Evolutionary conservation across 192 early-diverging fungal species (phyloP).

Genomic region (Mortierella alpina): DNA sequence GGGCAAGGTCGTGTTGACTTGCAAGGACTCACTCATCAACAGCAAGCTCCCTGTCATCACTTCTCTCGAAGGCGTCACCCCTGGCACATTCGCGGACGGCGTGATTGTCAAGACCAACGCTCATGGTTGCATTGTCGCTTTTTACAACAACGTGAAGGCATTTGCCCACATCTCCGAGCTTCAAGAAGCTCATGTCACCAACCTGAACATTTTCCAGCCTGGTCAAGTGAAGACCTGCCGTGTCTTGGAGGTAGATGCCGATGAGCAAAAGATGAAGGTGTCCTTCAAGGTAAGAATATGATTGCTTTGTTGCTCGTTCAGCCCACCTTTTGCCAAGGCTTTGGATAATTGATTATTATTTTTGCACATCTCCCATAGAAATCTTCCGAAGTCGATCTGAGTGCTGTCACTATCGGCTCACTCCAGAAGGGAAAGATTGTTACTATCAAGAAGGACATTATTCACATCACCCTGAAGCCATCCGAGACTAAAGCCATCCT

Average conservation of each 20-base stretch:
- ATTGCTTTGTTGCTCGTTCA: neutral
- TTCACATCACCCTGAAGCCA: constrained; percentile 69
- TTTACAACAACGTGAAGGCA: constrained; percentile 81
- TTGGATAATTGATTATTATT: neutral
- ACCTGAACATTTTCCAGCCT: constrained; percentile 66
- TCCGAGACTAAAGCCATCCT: constrained; percentile 67
- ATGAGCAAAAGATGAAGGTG: constrained; percentile 68
- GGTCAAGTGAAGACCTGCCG: constrained; percentile 84
- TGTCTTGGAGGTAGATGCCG: constrained; percentile 68
- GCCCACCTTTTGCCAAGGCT: neutral
- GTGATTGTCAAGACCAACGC: constrained; percentile 69
- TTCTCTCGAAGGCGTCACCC: constrained; percentile 66
- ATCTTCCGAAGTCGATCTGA: constrained; percentile 55
- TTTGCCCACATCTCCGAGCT: constrained; percentile 78
- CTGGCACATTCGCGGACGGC: constrained; percentile 73
- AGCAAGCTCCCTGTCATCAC: constrained; percentile 74
- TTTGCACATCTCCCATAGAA: constrained; percentile 13
- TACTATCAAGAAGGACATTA: constrained; percentile 56
- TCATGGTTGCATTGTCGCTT: constrained; percentile 77
- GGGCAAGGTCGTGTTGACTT: constrained; percentile 75
- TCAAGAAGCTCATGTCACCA: constrained; percentile 53
- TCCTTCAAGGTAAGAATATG: constrained; percentile 45
- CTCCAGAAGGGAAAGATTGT: constrained; percentile 65
- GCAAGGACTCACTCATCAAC: constrained; percentile 79
- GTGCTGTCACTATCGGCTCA: constrained; percentile 51